Percentiles rank a stretch among this genome's conserved stretches.
Conservation (phyloP, 805 yeast species). For the Kodamaea neixiangensis region DNA sequence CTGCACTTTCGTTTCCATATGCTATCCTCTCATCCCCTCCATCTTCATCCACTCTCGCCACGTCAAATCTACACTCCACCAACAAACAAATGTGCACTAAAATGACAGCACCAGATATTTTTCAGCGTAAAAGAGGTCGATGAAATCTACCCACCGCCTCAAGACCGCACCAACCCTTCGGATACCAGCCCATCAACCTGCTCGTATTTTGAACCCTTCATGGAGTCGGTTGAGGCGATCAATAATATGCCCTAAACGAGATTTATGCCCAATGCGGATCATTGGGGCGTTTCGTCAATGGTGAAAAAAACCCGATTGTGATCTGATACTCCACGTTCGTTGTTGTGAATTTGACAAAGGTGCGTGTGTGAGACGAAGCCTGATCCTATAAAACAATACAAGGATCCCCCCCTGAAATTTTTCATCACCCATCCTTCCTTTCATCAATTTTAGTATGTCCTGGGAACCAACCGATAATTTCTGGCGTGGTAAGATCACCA, state of each 20-base stretch:
- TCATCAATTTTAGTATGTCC: conserved; percentile 22
- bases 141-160: neutral
- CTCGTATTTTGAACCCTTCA: conserved; percentile 3
- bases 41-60: neutral
- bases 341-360: neutral
- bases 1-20: too few relatives aligned
- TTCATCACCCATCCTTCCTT: neutral
- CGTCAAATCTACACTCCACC: neutral
- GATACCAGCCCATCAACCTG: neutral
- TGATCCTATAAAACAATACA: neutral
- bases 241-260: neutral
- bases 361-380: neutral
- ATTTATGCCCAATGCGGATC: conserved; percentile 2
- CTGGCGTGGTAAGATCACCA: conserved; percentile 38
- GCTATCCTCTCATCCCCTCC: neutral
- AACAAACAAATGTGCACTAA: neutral
- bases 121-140: neutral
- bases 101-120: neutral
- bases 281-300: neutral
- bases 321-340: neutral
- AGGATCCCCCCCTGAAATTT: neutral
- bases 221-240: neutral
- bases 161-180: neutral
- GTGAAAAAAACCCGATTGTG: conserved; percentile 1
- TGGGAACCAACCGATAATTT: conserved; percentile 42